phyloP scores from a whole-genome alignment of 129 eudicot species.

The Chrysanthemum lavandulifolium region DNA sequence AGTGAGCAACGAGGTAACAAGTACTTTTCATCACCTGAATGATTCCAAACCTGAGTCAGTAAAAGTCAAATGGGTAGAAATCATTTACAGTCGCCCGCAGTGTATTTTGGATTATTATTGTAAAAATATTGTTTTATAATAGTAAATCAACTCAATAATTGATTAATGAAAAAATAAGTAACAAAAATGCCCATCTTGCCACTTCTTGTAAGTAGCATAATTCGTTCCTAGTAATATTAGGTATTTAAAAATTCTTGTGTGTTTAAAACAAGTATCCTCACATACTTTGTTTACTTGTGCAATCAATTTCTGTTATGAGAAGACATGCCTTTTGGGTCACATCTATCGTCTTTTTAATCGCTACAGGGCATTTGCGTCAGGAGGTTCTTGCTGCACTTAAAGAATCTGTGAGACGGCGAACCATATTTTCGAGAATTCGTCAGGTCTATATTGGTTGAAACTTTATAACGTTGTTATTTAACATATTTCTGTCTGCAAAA shows the following conservation, averaged over 20 bases:
- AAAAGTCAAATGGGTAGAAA: background rate
- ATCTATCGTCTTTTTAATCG: background rate
- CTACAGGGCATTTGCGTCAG: conserved; percentile 38
- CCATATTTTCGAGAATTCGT: conserved; percentile 42
- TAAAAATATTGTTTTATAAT: no score
- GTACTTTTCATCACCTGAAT: conserved; percentile 22
- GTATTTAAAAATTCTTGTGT: no score
- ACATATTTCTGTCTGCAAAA: background rate
- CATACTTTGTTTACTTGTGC: no score
- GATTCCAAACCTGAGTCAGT: conserved; percentile 8
- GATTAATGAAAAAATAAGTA: no score
- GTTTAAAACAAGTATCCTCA: no score
- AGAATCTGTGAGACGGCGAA: conserved; percentile 72
- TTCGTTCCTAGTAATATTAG: no score
- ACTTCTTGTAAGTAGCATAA: no score
- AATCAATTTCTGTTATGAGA: no score
- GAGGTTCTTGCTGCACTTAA: conserved; percentile 61
- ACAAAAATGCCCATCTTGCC: no score
- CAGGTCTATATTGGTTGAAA: conserved; percentile 33
- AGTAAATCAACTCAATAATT: no score
- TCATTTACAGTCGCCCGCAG: background rate
- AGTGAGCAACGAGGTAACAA: conserved; percentile 31
- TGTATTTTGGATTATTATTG: no score
- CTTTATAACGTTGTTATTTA: background rate
- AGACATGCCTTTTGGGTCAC: background rate